A percentile compares a stretch with the other conserved stretches of the same genome.
phyloP scores from a whole-genome alignment of 441 rosid species.

The Euphorbia neoarborescens region DNA sequence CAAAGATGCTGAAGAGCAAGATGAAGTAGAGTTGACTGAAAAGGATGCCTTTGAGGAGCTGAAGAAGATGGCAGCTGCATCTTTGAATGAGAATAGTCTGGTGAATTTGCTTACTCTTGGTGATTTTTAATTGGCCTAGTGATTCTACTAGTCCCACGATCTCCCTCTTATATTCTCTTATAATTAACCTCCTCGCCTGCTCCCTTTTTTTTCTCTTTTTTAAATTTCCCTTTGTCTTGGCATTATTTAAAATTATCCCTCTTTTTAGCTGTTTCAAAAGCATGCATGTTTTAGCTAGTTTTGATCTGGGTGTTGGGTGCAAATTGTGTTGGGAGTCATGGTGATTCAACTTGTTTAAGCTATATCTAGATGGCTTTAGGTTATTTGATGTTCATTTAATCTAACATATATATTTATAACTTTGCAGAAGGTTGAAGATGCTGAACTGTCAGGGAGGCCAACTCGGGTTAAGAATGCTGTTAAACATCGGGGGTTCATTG shows the following conservation, averaged over 20 bases:
- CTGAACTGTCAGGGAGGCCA: constrained; percentile 52
- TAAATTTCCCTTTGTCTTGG: not conserved
- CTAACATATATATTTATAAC: constrained; percentile 5
- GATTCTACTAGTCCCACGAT: not conserved
- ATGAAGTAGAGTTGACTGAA: constrained; percentile 46
- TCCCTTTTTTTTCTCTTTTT: not conserved
- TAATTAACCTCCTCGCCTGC: no score
- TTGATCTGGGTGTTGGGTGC: not conserved
- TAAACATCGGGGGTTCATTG: constrained; percentile 80
- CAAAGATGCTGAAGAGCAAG: constrained; percentile 49
- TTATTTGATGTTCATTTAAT: not conserved
- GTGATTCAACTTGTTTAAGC: not conserved
- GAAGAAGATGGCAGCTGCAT: constrained; percentile 71
- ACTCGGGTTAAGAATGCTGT: constrained; percentile 53
- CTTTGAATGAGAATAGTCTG: constrained; percentile 39
- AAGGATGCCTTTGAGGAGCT: constrained; percentile 90
- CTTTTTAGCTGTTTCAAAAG: not conserved
- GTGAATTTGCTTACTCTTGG: constrained; percentile 23
- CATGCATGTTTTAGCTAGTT: not conserved
- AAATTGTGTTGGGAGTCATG: constrained; percentile 4
- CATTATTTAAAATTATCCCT: not conserved
- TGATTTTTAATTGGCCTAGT: not conserved
- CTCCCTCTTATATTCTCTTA: not conserved
- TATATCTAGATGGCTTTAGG: not conserved
- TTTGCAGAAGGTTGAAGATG: constrained; percentile 37